Percentiles rank a stretch among this genome's conserved stretches.
These are phyloP conservation scores for Aspergillus ostianus DNA, from an alignment of 495 filamentous ascomycete species.

Conservation along the genomic window DNA sequence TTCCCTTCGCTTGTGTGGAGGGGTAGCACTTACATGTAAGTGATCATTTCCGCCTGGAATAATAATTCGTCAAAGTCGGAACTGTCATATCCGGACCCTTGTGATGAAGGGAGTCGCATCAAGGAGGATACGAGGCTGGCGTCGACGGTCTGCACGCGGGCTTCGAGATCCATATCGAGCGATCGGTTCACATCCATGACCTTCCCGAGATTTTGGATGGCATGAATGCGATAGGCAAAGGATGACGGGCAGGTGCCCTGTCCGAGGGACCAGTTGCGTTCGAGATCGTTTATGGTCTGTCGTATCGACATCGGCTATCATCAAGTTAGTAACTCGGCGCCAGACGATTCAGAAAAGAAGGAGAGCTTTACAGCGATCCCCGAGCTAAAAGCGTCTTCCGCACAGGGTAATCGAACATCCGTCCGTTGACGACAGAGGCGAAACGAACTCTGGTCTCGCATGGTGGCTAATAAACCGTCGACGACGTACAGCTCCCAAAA, in stretches of 20 bases:
- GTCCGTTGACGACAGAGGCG: constrained; percentile 31
- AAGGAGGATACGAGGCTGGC: constrained; percentile 65
- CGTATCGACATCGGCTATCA: constrained; percentile 7
- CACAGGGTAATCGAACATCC: constrained; percentile 29
- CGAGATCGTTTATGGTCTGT: constrained; percentile 14
- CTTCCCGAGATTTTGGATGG: constrained; percentile 61
- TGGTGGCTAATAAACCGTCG: constrained; percentile 48
- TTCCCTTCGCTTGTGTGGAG: neutral
- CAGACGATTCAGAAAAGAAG: neutral
- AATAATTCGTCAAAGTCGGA: constrained; percentile 72
- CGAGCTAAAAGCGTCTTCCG: constrained; percentile 19
- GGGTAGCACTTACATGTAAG: constrained; percentile 21
- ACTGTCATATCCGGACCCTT: constrained; percentile 58
- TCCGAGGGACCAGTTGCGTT: constrained; percentile 14
- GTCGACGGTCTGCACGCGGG: constrained; percentile 51
- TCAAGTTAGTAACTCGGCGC: neutral
- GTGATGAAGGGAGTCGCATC: constrained; percentile 63
- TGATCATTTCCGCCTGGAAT: constrained; percentile 77
- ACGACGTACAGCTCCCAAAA: constrained; percentile 83
- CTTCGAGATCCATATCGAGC: constrained; percentile 15
- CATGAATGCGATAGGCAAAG: constrained; percentile 41
- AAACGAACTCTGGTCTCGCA: constrained; percentile 26
- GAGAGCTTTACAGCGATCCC: constrained; percentile 10
- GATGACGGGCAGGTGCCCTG: constrained; percentile 19
- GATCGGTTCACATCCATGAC: constrained; percentile 53